These are phyloP conservation scores for Xylaria sp. DNA, from an alignment of 2,329 filamentous ascomycete species.

Conservation along the genomic window DNA sequence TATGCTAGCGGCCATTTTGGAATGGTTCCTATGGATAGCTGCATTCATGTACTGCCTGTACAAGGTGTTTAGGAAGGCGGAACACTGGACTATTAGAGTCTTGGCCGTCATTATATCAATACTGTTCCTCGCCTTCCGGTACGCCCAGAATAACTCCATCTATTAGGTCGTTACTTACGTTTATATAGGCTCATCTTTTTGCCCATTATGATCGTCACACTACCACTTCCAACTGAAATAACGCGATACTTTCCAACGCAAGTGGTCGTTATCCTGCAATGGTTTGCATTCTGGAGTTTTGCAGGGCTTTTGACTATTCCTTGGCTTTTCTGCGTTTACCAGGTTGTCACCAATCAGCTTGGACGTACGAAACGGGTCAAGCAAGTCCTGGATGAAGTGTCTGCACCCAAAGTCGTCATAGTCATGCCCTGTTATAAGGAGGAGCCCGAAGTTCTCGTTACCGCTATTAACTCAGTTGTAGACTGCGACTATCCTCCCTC, in stretches of 20 bases:
- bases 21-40: slow-evolving; percentile 96
- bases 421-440: slow-evolving; percentile 98
- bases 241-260: slow-evolving; percentile 75
- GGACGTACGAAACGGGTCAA: slow-evolving; percentile 85
- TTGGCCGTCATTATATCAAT: slow-evolving; percentile 80
- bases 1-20: slow-evolving; percentile 85
- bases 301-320: slow-evolving; percentile 85
- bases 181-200: slow-evolving; percentile 78
- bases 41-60: slow-evolving; percentile 91
- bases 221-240: slow-evolving; percentile 80
- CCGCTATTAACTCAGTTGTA: slow-evolving; percentile 89
- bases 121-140: slow-evolving; percentile 81
- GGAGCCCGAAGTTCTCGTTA: slow-evolving; percentile 82
- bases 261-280: slow-evolving; percentile 81
- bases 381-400: slow-evolving; percentile 82
- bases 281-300: slow-evolving; percentile 97
- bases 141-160: slow-evolving; percentile 41
- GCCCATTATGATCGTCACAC: slow-evolving; percentile 91
- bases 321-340: slow-evolving; percentile 93
- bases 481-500: slow-evolving; percentile 92
- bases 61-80: slow-evolving; percentile 90
- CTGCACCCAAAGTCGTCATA: slow-evolving; percentile 92
- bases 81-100: slow-evolving; percentile 83
- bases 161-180: slow-evolving; percentile 32
- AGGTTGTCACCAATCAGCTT: slow-evolving; percentile 86